Percentiles rank a stretch among this genome's conserved stretches.
These are phyloP conservation scores for Cladosporium sp. DNA, from an alignment of 2,329 filamentous ascomycete genomes.

Conservation along the genomic window DNA sequence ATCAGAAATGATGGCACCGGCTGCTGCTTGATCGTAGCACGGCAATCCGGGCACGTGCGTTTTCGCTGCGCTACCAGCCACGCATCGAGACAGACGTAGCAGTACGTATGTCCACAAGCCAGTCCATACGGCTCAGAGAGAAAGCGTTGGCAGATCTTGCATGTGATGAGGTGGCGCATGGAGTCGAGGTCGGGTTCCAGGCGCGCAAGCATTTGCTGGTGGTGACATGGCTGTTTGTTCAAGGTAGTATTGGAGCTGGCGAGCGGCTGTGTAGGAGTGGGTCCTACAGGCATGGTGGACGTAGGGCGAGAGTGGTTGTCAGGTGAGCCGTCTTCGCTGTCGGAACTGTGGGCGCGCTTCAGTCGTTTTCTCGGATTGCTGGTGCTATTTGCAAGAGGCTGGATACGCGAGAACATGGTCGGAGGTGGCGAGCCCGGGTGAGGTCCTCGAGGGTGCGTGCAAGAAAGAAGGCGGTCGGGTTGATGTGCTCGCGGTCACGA, in stretches of 20 bases:
- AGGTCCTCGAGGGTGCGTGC: neutral
- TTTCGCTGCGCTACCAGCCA: conserved; percentile 50
- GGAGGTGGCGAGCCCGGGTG: neutral
- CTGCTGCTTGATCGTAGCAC: conserved; percentile 57
- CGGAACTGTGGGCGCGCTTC: conserved; percentile 16
- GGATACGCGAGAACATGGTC: conserved; percentile 17
- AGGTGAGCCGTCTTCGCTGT: neutral
- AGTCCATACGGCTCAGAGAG: conserved; percentile 71
- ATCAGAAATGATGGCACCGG: conserved; percentile 67
- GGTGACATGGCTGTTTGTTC: conserved; percentile 1
- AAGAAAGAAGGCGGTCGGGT: neutral
- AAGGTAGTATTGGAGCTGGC: neutral
- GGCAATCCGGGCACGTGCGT: conserved; percentile 70
- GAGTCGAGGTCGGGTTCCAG: conserved; percentile 56
- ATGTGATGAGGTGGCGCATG: conserved; percentile 62
- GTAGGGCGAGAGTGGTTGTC: neutral
- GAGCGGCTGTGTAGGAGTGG: neutral
- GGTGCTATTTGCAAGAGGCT: neutral
- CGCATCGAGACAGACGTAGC: conserved; percentile 59
- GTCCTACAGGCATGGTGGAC: neutral
- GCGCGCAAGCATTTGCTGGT: conserved; percentile 8
- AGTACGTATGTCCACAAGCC: conserved; percentile 70
- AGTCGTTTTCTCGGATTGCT: conserved; percentile 16
- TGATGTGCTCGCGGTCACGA: conserved; percentile 12
- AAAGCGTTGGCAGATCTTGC: conserved; percentile 67